Conservation (phyloP, 495 filamentous ascomycete genomes). For the Trichocladium uniseriatum region DNA sequence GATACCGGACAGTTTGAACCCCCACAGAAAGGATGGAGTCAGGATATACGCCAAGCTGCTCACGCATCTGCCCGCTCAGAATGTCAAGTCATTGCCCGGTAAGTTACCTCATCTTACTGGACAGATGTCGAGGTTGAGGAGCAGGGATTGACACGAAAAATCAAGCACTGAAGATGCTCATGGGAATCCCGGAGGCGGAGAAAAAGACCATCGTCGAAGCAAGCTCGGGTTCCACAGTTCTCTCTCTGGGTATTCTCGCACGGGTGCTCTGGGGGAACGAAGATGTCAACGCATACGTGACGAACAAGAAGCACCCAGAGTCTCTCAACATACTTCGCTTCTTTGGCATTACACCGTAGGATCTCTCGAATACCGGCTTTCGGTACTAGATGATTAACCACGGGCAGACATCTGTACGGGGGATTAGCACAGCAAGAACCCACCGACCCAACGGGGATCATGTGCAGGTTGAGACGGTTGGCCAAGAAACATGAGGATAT, state of each 20-base stretch:
- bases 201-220: constrained; percentile 49
- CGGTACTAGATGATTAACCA: background rate
- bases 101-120: constrained; percentile 11
- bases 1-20: constrained; percentile 47
- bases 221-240: constrained; percentile 54
- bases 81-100: constrained; percentile 57
- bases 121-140: background rate
- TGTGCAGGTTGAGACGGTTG: constrained; percentile 36
- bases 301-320: constrained; percentile 49
- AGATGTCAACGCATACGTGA: constrained; percentile 48
- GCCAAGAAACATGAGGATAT: constrained; percentile 33
- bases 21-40: constrained; percentile 47
- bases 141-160: background rate
- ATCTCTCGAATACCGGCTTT: background rate
- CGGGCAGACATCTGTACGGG: constrained; percentile 40
- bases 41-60: constrained; percentile 58
- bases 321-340: constrained; percentile 49
- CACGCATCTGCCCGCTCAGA: constrained; percentile 52
- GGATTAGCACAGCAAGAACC: constrained; percentile 52
- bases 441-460: constrained; percentile 44
- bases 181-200: constrained; percentile 14
- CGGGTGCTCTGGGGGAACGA: constrained; percentile 44
- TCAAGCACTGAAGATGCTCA: constrained; percentile 49
- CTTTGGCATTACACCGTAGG: constrained; percentile 49
- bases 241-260: constrained; percentile 50